Percentiles rank a stretch among this genome's conserved stretches.
Evolutionary conservation across 2,329 filamentous ascomycete species (phyloP).

Genomic region (Paecilomyces fulvus): DNA sequence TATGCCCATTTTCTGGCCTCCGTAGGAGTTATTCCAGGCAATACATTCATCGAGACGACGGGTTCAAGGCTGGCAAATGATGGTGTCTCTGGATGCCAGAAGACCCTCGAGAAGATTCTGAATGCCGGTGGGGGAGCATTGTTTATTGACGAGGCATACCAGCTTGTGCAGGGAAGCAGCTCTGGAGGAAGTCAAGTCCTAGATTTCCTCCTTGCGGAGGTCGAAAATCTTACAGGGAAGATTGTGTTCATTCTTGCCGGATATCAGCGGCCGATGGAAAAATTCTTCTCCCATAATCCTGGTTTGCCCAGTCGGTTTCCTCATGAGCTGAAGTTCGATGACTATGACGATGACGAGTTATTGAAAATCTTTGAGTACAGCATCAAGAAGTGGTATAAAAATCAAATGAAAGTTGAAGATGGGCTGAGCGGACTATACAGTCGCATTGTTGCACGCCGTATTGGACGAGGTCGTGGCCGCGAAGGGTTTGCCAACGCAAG

Average conservation of each 20-base stretch:
- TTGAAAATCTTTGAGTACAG: constrained; percentile 50
- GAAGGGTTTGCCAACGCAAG: constrained; percentile 68
- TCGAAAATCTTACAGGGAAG: constrained; percentile 63
- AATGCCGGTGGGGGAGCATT: constrained; percentile 57
- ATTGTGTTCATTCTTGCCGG: constrained; percentile 66
- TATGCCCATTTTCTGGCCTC: constrained; percentile 59
- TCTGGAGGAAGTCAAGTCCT: constrained; percentile 53
- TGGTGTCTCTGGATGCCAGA: constrained; percentile 52
- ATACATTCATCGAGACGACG: constrained; percentile 56
- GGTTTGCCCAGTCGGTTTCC: constrained; percentile 64
- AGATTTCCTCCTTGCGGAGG: constrained; percentile 62
- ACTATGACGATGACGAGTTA: constrained; percentile 61
- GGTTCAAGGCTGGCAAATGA: constrained; percentile 57
- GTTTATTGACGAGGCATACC: constrained; percentile 76
- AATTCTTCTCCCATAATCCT: constrained; percentile 65
- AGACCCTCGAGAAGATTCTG: constrained; percentile 48
- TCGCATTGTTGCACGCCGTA: constrained; percentile 52
- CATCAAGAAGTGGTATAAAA: constrained; percentile 47
- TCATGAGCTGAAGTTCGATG: constrained; percentile 55
- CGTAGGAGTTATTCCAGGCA: constrained; percentile 54
- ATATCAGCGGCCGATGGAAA: constrained; percentile 67
- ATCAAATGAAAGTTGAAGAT: constrained; percentile 52
- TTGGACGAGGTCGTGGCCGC: constrained; percentile 54
- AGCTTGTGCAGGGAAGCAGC: constrained; percentile 54
- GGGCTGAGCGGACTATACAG: constrained; percentile 53